Base-by-base conservation (phyloP, 78 protist species). In the Monosiga brevicollis region DNA sequence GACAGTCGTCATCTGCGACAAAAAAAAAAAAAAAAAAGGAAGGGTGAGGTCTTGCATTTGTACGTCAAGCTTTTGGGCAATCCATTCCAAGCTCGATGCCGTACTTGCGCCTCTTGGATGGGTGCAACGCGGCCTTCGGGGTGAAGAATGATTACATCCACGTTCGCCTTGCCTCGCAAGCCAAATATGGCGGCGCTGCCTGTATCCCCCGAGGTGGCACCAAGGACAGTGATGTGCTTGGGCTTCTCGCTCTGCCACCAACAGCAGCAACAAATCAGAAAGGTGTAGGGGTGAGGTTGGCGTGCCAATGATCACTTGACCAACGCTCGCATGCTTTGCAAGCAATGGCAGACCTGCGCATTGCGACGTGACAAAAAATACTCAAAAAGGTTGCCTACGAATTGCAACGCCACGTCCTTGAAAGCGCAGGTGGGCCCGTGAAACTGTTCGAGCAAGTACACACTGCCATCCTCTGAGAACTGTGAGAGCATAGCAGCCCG, bases 321-420 rank as follows among this genome's bases (percentile, higher is more conserved):
- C n/a, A 36, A 37, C 78, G 15, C 38, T 24, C 75, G 75, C 11
- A 11, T 22, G 24, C 75, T 22, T 32, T 71, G 75, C 75, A 62
- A 20, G 75, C 49, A 72, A 80, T 40, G 74, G 41, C 82, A 35
- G 70, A 10, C 1, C 6, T 79, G 72, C 26, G 29, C 24, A 3
- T 41, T 36, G 25, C 72, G 54, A 37, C 75, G 38, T 35, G 76
- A 11, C 76, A 80, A 71, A 49, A 86, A 79, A 75, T 80, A 83
- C 77, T 90, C 87, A 20, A 92, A 87, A 39, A 92, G 82, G 42
- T 87, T 55, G 9, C 92, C 91, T 40, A 92, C 72, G 40, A 89
- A 73, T 62, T 92, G 95, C 86, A 92, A 88, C 36, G 95, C 92
- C n/a, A 92, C 91, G 80, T 92, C 95, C 78, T 92, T 92, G 90